Conservation (phyloP, 2,329 filamentous ascomycete species). For the Neocucurbitaria cava region DNA sequence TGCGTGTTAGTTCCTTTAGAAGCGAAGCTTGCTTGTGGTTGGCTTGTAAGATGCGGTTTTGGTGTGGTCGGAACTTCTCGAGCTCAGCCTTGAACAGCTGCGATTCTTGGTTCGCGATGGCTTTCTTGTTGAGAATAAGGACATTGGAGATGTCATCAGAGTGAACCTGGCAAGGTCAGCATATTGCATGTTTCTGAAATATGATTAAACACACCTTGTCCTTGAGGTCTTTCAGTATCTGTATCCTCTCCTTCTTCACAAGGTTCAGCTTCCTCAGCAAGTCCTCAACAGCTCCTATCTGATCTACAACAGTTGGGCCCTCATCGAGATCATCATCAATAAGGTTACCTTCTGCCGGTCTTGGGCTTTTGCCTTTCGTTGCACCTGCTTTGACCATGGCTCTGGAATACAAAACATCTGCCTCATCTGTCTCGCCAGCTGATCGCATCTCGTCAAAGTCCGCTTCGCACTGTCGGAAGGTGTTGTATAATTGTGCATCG, state of each 20-base stretch:
- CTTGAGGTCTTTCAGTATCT: slow-evolving; percentile 95
- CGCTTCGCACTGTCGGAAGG: slow-evolving; percentile 81
- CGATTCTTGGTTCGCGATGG: slow-evolving; percentile 87
- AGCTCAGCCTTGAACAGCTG: slow-evolving; percentile 94
- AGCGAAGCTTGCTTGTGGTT: slow-evolving; percentile 94
- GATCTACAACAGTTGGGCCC: slow-evolving; percentile 80
- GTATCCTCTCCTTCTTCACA: slow-evolving; percentile 88
- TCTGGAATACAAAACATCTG: slow-evolving; percentile 86
- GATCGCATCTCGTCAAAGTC: slow-evolving; percentile 96
- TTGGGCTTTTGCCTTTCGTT: slow-evolving; percentile 64
- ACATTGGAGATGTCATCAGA: slow-evolving; percentile 98
- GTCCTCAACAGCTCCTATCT: slow-evolving; percentile 88
- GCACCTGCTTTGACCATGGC: slow-evolving; percentile 81
- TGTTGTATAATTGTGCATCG: slow-evolving; percentile 81
- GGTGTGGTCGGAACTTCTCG: slow-evolving; percentile 95
- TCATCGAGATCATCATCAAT: slow-evolving; percentile 93
- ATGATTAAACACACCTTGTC: slow-evolving; percentile 74
- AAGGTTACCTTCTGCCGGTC: slow-evolving; percentile 76
- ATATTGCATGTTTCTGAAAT: background rate
- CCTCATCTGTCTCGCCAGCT: slow-evolving; percentile 84
- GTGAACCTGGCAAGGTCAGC: slow-evolving; percentile 69
- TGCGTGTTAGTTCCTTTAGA: slow-evolving; percentile 90
- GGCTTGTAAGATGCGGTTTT: slow-evolving; percentile 88
- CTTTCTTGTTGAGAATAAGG: slow-evolving; percentile 96
- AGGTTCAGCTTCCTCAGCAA: slow-evolving; percentile 89